Percentiles rank a stretch among this genome's conserved stretches.
These are phyloP conservation scores for Pythium brachiatum DNA, from an alignment of 352 stramenopile species.

Conservation along the genomic window DNA sequence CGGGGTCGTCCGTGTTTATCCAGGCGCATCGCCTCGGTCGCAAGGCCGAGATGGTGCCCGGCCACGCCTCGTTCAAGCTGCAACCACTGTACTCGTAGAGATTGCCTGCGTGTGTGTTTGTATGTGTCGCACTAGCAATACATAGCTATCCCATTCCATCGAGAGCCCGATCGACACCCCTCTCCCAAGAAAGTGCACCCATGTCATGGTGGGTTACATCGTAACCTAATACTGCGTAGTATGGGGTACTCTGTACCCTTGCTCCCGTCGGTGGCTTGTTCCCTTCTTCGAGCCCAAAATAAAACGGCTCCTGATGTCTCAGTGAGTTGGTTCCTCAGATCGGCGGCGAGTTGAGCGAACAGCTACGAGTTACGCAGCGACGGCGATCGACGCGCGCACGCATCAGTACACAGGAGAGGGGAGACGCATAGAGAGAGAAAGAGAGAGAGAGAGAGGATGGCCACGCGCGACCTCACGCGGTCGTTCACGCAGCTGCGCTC, in stretches of 20 bases:
- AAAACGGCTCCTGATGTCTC: slow-evolving; percentile 25
- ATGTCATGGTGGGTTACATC: neutral
- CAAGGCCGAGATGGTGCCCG: slow-evolving; percentile 71
- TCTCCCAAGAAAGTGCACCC: neutral
- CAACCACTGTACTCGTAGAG: slow-evolving; percentile 26
- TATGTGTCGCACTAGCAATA: too few species aligned
- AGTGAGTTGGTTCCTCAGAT: slow-evolving; percentile 15
- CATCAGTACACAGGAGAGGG: neutral
- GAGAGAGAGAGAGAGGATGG: slow-evolving; percentile 36
- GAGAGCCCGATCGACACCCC: too few species aligned
- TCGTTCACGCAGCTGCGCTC: slow-evolving; percentile 66
- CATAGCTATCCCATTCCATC: too few species aligned
- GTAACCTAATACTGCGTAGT: too few species aligned
- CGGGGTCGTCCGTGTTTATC: slow-evolving; percentile 93
- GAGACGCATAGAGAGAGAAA: neutral
- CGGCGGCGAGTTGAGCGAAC: neutral
- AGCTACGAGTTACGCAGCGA: neutral
- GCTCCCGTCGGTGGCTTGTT: neutral
- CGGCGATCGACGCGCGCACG: neutral
- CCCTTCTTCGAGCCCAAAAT: slow-evolving; percentile 18
- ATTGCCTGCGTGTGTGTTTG: too few species aligned
- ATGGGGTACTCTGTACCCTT: slow-evolving; percentile 5
- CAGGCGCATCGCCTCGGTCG: slow-evolving; percentile 75
- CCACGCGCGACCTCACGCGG: slow-evolving; percentile 75
- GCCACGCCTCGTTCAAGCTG: slow-evolving; percentile 40